A percentile compares a stretch with the other conserved stretches of the same genome.
Evolutionary conservation across 768 basidiomycete genomes (phyloP).

Genomic region (Obba rivulosa): DNA sequence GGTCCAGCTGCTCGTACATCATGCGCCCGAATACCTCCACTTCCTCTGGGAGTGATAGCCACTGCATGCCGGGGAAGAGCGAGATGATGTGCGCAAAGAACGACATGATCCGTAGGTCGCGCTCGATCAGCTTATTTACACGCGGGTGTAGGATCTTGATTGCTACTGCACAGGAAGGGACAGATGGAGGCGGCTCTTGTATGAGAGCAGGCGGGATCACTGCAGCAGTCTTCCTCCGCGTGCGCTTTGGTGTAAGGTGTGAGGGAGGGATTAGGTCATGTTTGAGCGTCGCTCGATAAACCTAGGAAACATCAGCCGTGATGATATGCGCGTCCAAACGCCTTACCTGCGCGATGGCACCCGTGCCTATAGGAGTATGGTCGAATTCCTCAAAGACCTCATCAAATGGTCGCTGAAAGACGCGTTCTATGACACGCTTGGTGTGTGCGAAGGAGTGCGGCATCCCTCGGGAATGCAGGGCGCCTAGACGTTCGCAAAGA

Average conservation of each 20-base stretch:
- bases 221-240: conserved; percentile 35
- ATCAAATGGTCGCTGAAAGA: conserved; percentile 78
- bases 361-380: conserved; percentile 85
- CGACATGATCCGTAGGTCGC: conserved; percentile 93
- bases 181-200: conserved; percentile 57
- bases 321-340: background rate
- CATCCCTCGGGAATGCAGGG: conserved; percentile 82
- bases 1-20: conserved; percentile 94
- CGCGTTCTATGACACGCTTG: conserved; percentile 70
- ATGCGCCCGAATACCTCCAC: conserved; percentile 91
- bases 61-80: conserved; percentile 86
- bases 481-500: conserved; percentile 80
- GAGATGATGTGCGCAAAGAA: conserved; percentile 82
- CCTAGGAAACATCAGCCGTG: conserved; percentile 35
- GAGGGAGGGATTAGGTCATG: conserved; percentile 80
- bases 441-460: conserved; percentile 82
- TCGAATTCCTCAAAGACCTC: conserved; percentile 92
- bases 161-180: conserved; percentile 84
- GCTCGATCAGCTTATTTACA: conserved; percentile 72
- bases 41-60: conserved; percentile 94
- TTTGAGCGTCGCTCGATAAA: conserved; percentile 84
- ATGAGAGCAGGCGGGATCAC: conserved; percentile 46
- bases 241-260: conserved; percentile 72
- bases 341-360: conserved; percentile 90
- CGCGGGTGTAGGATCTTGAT: conserved; percentile 94